Percentiles rank a stretch among this genome's conserved stretches.
Evolutionary conservation across 1,139 yeast genomes (phyloP).

Genomic region (Taphrina flavorubra): DNA sequence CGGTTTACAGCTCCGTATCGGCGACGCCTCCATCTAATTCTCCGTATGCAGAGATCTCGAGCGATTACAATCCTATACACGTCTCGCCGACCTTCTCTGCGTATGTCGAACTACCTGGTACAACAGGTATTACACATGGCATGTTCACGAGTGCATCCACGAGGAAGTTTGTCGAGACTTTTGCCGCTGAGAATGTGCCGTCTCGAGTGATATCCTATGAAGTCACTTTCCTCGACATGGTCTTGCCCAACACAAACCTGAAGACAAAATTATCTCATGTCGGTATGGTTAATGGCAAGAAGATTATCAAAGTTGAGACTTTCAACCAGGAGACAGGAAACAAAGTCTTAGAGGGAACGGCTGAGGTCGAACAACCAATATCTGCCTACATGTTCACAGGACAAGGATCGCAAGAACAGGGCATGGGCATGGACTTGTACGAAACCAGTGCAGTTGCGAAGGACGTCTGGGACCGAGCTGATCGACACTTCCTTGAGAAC

Average conservation of each 20-base stretch:
- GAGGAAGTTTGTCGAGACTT: constrained; percentile 91
- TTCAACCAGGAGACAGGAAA: constrained; percentile 77
- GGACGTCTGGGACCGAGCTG: constrained; percentile 98
- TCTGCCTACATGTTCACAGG: constrained; percentile 98
- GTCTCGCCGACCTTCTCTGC: constrained; percentile 93
- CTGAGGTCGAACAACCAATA: constrained; percentile 97
- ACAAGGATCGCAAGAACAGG: constrained; percentile 99
- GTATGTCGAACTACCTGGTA: constrained; percentile 90
- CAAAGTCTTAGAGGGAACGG: constrained; percentile 87
- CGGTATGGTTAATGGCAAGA: constrained; percentile 99
- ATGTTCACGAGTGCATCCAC: constrained; percentile 97
- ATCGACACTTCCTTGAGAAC: constrained; percentile 84
- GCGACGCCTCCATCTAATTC: constrained; percentile 88
- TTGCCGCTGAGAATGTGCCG: constrained; percentile 98
- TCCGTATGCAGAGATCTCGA: constrained; percentile 95
- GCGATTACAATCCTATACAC: constrained; percentile 98
- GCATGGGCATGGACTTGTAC: constrained; percentile 99
- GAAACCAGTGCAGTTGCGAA: constrained; percentile 89
- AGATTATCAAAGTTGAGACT: constrained; percentile 90
- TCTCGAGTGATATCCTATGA: constrained; percentile 94
- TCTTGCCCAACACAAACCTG: constrained; percentile 89
- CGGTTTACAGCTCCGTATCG: constrained; percentile 55
- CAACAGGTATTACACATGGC: constrained; percentile 87
- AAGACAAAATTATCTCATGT: constrained; percentile 89
- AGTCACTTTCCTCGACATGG: constrained; percentile 94